Evolutionary conservation across 225 moss, liverwort and hornwort species (phyloP).

Genomic region (Lunularia cruciata): DNA sequence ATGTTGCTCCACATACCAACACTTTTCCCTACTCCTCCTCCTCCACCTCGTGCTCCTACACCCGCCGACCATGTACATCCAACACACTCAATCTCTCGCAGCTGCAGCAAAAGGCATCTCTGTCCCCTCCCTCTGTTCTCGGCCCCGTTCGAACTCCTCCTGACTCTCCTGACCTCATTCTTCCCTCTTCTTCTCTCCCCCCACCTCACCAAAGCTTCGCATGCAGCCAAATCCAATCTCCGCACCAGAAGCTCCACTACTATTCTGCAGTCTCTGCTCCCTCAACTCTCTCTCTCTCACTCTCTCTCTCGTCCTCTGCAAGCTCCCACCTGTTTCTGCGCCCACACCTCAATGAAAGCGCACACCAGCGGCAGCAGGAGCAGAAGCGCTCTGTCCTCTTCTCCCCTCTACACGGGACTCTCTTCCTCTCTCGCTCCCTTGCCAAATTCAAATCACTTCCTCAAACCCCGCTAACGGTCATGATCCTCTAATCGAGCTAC

Average conservation of each 20-base stretch:
- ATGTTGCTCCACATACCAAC: not conserved
- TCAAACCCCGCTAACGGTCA: constrained; percentile 40
- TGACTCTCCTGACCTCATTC: not conserved
- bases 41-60: not conserved
- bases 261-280: not conserved
- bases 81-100: not conserved
- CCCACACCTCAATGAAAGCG: not conserved
- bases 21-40: constrained; percentile 1
- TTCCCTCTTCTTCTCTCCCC: not conserved
- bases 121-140: not conserved
- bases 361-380: not conserved
- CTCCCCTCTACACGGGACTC: constrained; percentile 1
- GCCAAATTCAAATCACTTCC: constrained; percentile 30
- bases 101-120: not conserved
- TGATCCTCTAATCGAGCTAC: constrained; percentile 22
- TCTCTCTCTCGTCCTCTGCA: not conserved
- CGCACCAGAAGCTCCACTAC: not conserved
- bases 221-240: too few species aligned
- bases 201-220: not conserved
- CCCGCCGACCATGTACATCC: constrained; percentile 8
- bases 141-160: not conserved
- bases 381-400: not conserved
- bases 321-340: not conserved
- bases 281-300: not conserved
- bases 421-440: constrained; percentile 3